Evolutionary conservation across 495 filamentous ascomycete genomes (phyloP), one percentile per base, ranked within the genome.

Genomic region (Chlorociboria aeruginascens): DNA sequence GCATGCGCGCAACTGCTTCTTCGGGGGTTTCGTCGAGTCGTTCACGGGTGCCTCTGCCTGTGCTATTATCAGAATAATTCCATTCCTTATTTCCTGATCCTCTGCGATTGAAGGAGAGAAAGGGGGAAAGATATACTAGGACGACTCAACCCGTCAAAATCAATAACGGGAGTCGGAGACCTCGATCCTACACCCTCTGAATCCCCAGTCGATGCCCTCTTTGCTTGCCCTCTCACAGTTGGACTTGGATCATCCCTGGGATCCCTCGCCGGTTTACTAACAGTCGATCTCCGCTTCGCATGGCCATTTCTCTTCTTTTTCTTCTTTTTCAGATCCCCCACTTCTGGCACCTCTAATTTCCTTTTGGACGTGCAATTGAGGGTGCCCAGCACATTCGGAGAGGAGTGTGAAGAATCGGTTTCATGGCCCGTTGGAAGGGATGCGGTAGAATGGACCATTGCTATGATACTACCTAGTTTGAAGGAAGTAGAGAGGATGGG

Each of bases 21-120:
- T 85, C 80, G 0, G 79, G 76, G 14, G 76, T 81, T 13, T 89
- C 85, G 56, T 95, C 88, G 25, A 89, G 69, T 9, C 89, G 74
- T 57, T 82, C 78, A 42, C 85, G 77, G 0, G 89, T 93, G 44
- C 89, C 89, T 16, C 72, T 68, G 65, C 85, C 85, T 89, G 40
- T 46, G 40, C 8, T 25, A 25, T 4, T 25, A 4, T 25, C 1
- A 25, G 20, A 25, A 25, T 25, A 25, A 25, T 25, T 25, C 20
- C 20, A 25, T 25, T 25, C 20, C 20, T 25, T 4, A 25, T 25
- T 25, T 25, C 20, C 4, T 25, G 1, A 1, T 25, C 20, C 20
- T 25, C 20, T 4, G 20, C 20, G 4, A 25, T 25, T 25, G 25
- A n/a, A n/a, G 30, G 31, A 8, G 25, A 45, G 25, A 20, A 11